Conservation (phyloP, 2,329 filamentous ascomycete species). For the Graphiopsis chlorocephala region DNA sequence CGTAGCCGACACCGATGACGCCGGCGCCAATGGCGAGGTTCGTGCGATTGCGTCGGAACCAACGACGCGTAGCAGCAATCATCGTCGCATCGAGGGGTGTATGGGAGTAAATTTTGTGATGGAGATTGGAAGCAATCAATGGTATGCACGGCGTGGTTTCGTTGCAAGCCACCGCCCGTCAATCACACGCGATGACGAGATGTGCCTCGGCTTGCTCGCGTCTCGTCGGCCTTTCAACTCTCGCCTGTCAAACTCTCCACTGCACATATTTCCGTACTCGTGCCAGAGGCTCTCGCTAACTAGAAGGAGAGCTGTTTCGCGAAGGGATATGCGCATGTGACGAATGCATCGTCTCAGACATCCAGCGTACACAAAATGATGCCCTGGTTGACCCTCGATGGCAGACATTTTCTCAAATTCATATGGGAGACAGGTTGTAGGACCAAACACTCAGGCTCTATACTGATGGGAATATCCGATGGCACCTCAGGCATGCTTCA, state of each 20-base stretch:
- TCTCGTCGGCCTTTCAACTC: neutral
- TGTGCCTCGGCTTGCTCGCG: neutral
- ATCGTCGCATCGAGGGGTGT: constrained; percentile 40
- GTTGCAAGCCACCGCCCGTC: neutral
- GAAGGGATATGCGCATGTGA: neutral
- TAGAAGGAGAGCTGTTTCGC: neutral
- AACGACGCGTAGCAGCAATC: constrained; percentile 75
- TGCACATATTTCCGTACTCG: neutral
- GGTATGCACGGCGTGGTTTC: neutral
- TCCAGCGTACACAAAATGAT: neutral
- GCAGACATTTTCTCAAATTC: neutral
- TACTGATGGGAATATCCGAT: neutral
- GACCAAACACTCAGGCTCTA: neutral
- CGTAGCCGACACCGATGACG: constrained; percentile 83
- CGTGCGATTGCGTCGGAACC: constrained; percentile 88
- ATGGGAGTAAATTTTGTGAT: neutral
- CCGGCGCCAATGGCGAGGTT: constrained; percentile 85
- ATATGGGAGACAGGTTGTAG: neutral
- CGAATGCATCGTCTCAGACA: neutral
- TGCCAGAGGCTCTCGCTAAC: neutral
- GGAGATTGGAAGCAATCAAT: neutral
- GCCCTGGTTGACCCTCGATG: neutral
- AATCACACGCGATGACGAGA: constrained; percentile 1
- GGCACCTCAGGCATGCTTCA: neutral
- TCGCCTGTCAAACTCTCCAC: neutral